Base-by-base conservation (phyloP, 305 asterid genomes). In the Fraxinus sp. region DNA sequence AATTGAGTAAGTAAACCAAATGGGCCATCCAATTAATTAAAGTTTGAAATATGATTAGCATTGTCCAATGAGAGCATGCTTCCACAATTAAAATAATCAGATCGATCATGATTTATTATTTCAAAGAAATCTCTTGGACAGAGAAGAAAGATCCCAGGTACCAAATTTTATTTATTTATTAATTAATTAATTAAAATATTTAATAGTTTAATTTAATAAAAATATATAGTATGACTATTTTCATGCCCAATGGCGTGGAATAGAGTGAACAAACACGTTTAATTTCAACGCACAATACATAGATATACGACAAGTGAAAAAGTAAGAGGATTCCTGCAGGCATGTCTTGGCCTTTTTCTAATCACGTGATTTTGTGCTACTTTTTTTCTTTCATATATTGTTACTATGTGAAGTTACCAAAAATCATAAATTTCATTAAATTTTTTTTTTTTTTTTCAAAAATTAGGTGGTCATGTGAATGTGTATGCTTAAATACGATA, bases 201-300 rank as follows among this genome's bases (percentile, higher is more conserved):
- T 79, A 75, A 46, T 86, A 77, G 46, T 77, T 79, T 70, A 83
- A 81, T 80, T 37, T 52, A 55, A 24, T 35, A 11, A 74, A 37
- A 82, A 20, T 85, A 87, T 85, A 87, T 80, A 88, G 86, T 83
- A 88, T 82, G 79, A 59, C 83, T 86, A 83, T 77, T 68, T 89
- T 91, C 90, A 88, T 88, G 89, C 90, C 92, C 46, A 81, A 36
- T 86, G 90, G 97, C 90, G 89, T 92, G 97, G 95, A 92, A 89
- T 88, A 88, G 90, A 84, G 97, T 95, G 94, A 18, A 88, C 85
- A 90, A 85, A 74, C 37, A 18, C 80, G 8, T 28, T 22, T 49
- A 20, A 36, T 14, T 37, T 36, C 57, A 75, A 75, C 62, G 2
- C 62, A 75, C 82, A 84, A 73, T 77, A 81, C 81, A 84, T 81